Percentiles rank a stretch among this genome's conserved stretches.
phyloP scores from a whole-genome alignment of 2,329 filamentous ascomycete genomes.

The Xylaria sp. region DNA sequence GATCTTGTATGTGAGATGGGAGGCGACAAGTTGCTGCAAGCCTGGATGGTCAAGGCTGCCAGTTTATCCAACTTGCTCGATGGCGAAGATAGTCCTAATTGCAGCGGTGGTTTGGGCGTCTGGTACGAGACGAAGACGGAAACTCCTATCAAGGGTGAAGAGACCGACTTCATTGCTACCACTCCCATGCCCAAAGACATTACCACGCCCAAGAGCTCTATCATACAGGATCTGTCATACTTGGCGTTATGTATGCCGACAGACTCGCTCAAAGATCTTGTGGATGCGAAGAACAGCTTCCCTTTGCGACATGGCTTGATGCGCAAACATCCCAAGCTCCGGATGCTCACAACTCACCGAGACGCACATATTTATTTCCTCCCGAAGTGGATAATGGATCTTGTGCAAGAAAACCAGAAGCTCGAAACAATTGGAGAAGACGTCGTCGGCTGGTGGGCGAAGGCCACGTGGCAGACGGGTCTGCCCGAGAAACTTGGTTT shows the following conservation, averaged over 20 bases:
- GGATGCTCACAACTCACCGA: conserved; percentile 76
- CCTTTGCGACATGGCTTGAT: conserved; percentile 73
- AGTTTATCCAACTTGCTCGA: conserved; percentile 59
- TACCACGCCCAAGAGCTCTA: conserved; percentile 55
- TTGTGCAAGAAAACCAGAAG: conserved; percentile 71
- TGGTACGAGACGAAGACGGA: conserved; percentile 83
- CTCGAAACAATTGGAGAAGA: conserved; percentile 89
- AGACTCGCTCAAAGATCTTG: conserved; percentile 79
- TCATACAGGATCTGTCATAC: conserved; percentile 66
- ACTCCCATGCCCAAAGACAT: conserved; percentile 58
- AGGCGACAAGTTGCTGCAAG: conserved; percentile 75
- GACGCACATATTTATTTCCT: conserved; percentile 95
- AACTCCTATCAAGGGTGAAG: conserved; percentile 76
- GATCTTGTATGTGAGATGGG: conserved; percentile 88
- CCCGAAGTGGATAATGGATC: conserved; percentile 83
- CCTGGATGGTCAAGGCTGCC: conserved; percentile 84
- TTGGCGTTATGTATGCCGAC: conserved; percentile 83
- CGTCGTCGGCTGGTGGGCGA: conserved; percentile 91
- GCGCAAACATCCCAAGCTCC: conserved; percentile 66
- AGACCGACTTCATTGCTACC: conserved; percentile 86
- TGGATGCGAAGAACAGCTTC: conserved; percentile 67
- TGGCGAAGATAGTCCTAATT: conserved; percentile 36
- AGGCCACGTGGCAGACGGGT: conserved; percentile 83
- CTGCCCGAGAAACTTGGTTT: conserved; percentile 73
- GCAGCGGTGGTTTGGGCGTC: conserved; percentile 77